These are phyloP conservation scores for Haplographium delicatum DNA, from an alignment of 495 filamentous ascomycete species.

Conservation along the genomic window DNA sequence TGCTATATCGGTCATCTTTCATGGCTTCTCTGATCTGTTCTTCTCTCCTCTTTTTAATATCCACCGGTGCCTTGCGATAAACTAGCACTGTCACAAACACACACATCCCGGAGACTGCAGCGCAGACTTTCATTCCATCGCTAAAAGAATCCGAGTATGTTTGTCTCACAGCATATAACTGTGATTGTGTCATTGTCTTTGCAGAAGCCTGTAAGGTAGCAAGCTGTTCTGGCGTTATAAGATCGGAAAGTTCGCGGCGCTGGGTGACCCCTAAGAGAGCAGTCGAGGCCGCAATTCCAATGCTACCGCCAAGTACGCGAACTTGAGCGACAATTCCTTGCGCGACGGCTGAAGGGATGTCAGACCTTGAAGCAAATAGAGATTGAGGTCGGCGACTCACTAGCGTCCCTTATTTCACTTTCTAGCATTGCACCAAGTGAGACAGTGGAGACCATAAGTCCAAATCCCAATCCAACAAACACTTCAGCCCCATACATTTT, in stretches of 20 bases:
- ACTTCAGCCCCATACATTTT: slow-evolving; percentile 30
- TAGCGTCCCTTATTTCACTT: slow-evolving; percentile 8
- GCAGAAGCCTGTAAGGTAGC: slow-evolving; percentile 17
- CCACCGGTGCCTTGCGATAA: neutral
- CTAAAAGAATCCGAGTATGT: slow-evolving; percentile 22
- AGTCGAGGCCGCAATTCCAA: slow-evolving; percentile 47
- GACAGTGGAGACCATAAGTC: slow-evolving; percentile 23
- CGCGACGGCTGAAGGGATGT: slow-evolving; percentile 33
- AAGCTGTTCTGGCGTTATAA: slow-evolving; percentile 24
- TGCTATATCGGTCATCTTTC: too few species aligned
- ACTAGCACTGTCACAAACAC: slow-evolving; percentile 1
- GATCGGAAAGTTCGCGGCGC: slow-evolving; percentile 13
- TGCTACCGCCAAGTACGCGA: slow-evolving; percentile 46
- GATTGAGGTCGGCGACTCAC: slow-evolving; percentile 1
- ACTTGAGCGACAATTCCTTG: slow-evolving; percentile 47
- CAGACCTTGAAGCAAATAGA: neutral
- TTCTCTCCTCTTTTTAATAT: neutral
- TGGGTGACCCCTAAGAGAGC: slow-evolving; percentile 33
- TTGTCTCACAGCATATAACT: slow-evolving; percentile 13
- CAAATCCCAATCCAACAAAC: slow-evolving; percentile 30
- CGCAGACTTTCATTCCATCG: slow-evolving; percentile 18
- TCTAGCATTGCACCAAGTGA: slow-evolving; percentile 10
- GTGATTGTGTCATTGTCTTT: neutral
- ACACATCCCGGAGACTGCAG: slow-evolving; percentile 6
- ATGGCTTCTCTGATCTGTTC: slow-evolving; percentile 2